phyloP scores from a whole-genome alignment of 1,284 basidiomycete genomes.

The Papiliotrema flavescens region DNA sequence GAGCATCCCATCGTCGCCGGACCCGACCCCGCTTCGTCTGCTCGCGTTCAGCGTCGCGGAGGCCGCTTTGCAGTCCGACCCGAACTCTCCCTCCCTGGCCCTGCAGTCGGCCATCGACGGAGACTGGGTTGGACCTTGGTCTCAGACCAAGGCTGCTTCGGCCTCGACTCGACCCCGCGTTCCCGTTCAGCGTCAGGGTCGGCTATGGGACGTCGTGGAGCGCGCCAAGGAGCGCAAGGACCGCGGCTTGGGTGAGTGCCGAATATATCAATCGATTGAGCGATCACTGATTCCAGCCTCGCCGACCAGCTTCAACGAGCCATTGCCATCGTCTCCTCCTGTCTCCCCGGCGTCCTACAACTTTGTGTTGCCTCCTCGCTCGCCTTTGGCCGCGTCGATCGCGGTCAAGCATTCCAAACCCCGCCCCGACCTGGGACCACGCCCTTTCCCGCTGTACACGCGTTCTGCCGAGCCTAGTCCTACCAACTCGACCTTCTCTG shows the following conservation, averaged over 20 bases:
- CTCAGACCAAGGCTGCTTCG: neutral
- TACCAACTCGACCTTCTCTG: constrained; percentile 28
- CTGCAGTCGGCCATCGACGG: neutral
- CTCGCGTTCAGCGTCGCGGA: constrained; percentile 44
- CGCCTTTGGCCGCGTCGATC: constrained; percentile 30
- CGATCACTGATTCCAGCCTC: neutral
- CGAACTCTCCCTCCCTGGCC: constrained; percentile 37
- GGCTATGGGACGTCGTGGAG: constrained; percentile 40
- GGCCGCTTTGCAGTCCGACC: constrained; percentile 39
- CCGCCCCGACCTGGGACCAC: neutral
- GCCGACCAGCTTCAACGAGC: constrained; percentile 61
- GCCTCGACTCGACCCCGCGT: too few relatives aligned
- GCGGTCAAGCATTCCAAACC: constrained; percentile 1
- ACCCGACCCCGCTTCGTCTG: constrained; percentile 34
- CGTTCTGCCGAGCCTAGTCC: constrained; percentile 38
- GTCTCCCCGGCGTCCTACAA: constrained; percentile 28
- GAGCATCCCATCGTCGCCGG: constrained; percentile 21
- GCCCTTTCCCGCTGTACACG: constrained; percentile 23
- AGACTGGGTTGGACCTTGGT: constrained; percentile 3
- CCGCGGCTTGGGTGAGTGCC: constrained; percentile 3
- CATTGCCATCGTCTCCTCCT: constrained; percentile 19
- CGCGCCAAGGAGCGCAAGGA: constrained; percentile 32
- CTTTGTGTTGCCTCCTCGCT: constrained; percentile 29
- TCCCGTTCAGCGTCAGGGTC: constrained; percentile 1
- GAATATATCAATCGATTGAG: neutral